These are phyloP conservation scores for Lichtheimia corymbifera DNA, from an alignment of 371 early-diverging fungal species.

Conservation along the genomic window DNA sequence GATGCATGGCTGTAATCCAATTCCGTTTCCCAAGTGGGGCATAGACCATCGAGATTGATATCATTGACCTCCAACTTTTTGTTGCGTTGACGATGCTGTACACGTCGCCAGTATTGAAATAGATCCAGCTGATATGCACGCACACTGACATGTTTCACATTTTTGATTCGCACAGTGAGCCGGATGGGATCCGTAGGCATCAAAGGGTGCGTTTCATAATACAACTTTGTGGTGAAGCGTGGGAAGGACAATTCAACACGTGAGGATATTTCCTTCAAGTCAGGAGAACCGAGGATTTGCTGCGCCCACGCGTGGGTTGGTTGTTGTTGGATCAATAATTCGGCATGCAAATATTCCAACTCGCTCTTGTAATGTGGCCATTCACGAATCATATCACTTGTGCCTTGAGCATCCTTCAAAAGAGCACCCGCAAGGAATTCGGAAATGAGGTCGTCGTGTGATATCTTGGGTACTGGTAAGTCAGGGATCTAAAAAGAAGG, in stretches of 20 bases:
- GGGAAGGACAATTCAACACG: background rate
- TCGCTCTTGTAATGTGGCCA: background rate
- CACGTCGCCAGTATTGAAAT: conserved; percentile 34
- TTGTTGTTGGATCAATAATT: background rate
- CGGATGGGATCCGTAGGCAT: background rate
- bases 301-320: background rate
- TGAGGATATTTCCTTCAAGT: background rate
- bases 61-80: conserved; percentile 15
- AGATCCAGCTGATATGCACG: conserved; percentile 45
- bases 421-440: background rate
- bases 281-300: background rate
- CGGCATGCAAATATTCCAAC: background rate
- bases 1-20: conserved; percentile 18
- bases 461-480: too few species aligned
- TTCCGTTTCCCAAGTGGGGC: conserved; percentile 41
- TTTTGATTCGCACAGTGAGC: conserved; percentile 25
- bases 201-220: background rate
- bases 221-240: too few species aligned
- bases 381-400: background rate
- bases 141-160: conserved; percentile 31
- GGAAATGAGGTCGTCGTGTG: too few species aligned
- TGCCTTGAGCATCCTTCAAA: background rate
- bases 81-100: conserved; percentile 6
- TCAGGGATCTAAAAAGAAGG: too few species aligned
- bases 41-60: conserved; percentile 39